Conservation (phyloP, 2,329 filamentous ascomycete species). For the Penicillium vulpinum region DNA sequence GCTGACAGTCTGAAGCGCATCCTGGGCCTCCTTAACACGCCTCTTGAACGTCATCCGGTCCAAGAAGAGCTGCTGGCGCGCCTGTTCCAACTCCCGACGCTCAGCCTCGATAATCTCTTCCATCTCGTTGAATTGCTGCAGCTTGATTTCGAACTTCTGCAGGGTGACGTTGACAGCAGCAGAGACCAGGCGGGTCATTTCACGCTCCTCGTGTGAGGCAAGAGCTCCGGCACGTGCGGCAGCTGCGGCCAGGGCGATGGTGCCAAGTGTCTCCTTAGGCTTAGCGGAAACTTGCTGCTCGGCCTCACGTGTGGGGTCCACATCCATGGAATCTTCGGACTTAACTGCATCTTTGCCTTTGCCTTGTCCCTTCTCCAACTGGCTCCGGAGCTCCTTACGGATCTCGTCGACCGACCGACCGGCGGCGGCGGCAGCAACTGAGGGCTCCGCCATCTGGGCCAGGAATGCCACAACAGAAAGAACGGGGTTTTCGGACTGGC, state of each 20-base stretch:
- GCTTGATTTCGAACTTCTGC: conserved; percentile 92
- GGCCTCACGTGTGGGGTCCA: conserved; percentile 46
- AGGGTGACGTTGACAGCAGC: conserved; percentile 91
- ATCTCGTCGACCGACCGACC: conserved; percentile 85
- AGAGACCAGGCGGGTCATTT: conserved; percentile 91
- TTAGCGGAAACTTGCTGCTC: conserved; percentile 35
- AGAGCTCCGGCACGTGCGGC: conserved; percentile 84
- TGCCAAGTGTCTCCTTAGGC: conserved; percentile 58
- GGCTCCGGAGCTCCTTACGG: conserved; percentile 73
- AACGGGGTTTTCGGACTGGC: conserved; percentile 90
- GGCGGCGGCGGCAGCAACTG: conserved; percentile 85
- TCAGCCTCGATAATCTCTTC: conserved; percentile 89
- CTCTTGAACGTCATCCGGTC: conserved; percentile 89
- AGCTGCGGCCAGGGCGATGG: conserved; percentile 79
- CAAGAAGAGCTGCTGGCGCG: conserved; percentile 88
- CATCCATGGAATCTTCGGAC: conserved; percentile 61
- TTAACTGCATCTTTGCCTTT: conserved; percentile 54
- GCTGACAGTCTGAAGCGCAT: conserved; percentile 57
- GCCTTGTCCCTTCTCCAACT: conserved; percentile 64
- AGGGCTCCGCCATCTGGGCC: conserved; percentile 84
- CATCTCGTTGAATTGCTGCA: conserved; percentile 95
- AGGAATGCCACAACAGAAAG: conserved; percentile 95
- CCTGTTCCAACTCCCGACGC: conserved; percentile 86
- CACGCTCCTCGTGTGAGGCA: conserved; percentile 92
- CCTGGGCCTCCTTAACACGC: conserved; percentile 79